These are phyloP conservation scores for Citropsis articulata DNA, from an alignment of 345 rosid species.

Conservation along the genomic window DNA sequence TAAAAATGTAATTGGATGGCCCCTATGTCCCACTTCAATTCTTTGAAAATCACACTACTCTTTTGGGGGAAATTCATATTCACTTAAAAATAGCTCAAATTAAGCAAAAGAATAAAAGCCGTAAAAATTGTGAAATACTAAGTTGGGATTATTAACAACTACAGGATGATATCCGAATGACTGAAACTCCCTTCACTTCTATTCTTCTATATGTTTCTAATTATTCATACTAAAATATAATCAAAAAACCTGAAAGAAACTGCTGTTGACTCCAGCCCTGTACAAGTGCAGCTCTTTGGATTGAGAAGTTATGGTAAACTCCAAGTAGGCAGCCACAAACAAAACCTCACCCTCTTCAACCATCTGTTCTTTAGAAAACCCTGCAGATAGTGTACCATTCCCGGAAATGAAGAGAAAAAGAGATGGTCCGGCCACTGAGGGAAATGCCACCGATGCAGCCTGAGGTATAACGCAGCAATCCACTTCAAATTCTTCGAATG, in stretches of 20 bases:
- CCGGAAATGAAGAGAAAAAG: conserved; percentile 22
- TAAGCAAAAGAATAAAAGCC: background rate
- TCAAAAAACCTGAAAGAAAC: conserved; percentile 33
- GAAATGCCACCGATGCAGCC: conserved; percentile 29
- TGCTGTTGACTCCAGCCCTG: conserved; percentile 43
- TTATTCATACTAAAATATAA: background rate
- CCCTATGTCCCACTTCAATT: background rate
- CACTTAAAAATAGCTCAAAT: background rate
- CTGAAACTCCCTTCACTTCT: background rate
- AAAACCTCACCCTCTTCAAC: conserved; percentile 30
- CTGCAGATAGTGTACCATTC: conserved; percentile 23
- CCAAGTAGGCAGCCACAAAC: conserved; percentile 30
- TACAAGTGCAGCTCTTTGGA: conserved; percentile 30
- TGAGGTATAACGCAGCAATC: conserved; percentile 32
- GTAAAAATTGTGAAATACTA: background rate
- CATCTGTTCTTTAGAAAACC: background rate
- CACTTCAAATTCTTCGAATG: conserved; percentile 39
- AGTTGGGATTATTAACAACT: background rate
- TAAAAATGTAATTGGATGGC: background rate
- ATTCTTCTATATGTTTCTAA: background rate
- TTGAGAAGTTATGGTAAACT: conserved; percentile 15
- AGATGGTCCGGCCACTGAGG: conserved; percentile 33
- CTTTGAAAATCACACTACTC: background rate
- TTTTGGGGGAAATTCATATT: background rate
- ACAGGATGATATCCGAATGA: background rate